Evolutionary conservation across 768 basidiomycete genomes (phyloP).

Genomic region (Leccinum barrowsii): DNA sequence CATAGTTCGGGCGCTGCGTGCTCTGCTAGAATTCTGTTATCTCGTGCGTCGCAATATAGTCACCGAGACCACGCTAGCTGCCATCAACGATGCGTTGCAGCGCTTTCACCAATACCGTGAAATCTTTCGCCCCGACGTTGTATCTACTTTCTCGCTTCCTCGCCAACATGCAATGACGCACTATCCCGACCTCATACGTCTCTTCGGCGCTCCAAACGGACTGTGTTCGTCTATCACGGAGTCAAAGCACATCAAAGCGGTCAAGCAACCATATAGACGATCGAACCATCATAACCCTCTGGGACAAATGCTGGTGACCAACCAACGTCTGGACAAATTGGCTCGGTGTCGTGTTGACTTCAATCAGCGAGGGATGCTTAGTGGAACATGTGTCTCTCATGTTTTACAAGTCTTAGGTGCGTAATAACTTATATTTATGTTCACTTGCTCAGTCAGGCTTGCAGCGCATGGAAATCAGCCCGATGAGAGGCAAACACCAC

Average conservation of each 20-base stretch:
- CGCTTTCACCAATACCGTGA: not conserved
- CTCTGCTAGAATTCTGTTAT: not conserved
- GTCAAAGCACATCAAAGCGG: not conserved
- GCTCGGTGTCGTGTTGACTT: not conserved
- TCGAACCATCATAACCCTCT: not conserved
- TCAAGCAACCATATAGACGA: not conserved
- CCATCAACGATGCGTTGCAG: not conserved
- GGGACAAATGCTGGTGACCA: not conserved
- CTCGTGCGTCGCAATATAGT: not conserved
- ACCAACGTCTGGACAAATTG: not conserved
- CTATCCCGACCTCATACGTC: not conserved
- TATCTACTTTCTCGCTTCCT: not conserved
- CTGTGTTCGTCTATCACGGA: not conserved
- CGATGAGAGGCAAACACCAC: too few relatives aligned
- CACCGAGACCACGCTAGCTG: not conserved
- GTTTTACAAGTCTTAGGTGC: not conserved
- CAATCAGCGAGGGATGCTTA: not conserved
- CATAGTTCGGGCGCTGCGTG: not conserved
- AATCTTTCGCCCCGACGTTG: not conserved
- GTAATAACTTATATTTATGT: not conserved
- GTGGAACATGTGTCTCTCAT: not conserved
- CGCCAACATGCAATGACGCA: not conserved
- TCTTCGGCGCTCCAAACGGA: not conserved
- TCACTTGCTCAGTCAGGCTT: too few relatives aligned
- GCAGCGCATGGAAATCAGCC: too few relatives aligned